A percentile compares a stretch with the other conserved stretches of the same genome.
These are phyloP conservation scores for Malassezia dermatis DNA, from an alignment of 1,284 basidiomycete species.

Conservation along the genomic window DNA sequence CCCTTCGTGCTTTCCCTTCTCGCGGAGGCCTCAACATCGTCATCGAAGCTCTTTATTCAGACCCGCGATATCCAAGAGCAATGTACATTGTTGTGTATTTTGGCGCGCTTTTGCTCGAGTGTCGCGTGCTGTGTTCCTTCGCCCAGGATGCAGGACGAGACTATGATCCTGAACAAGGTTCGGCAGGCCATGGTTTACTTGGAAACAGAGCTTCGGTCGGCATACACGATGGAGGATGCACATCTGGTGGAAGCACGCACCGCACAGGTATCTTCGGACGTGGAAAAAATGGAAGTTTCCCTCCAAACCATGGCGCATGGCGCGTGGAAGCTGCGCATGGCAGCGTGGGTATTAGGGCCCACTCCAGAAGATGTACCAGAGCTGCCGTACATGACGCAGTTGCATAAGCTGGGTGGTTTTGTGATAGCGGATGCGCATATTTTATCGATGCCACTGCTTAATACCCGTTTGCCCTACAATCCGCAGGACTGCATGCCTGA, in stretches of 20 bases:
- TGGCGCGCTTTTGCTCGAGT: conserved; percentile 4
- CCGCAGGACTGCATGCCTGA: conserved; percentile 3
- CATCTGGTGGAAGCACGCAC: neutral
- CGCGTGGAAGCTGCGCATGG: conserved; percentile 8
- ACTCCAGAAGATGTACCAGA: neutral
- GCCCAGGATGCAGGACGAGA: neutral
- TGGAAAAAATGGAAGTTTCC: neutral
- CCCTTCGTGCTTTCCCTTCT: conserved; percentile 6
- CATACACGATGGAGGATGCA: conserved; percentile 1
- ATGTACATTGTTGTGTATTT: conserved; percentile 1
- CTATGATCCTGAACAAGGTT: neutral
- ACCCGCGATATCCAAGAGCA: neutral
- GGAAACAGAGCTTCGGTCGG: conserved; percentile 9
- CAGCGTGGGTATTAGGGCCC: neutral
- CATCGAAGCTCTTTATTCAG: conserved; percentile 3
- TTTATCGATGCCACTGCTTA: neutral
- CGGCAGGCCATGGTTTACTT: neutral
- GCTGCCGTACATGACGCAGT: neutral
- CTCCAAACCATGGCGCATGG: neutral
- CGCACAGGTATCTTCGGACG: neutral
- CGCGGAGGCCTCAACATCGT: conserved; percentile 1
- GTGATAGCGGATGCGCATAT: conserved; percentile 7
- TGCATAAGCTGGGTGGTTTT: conserved; percentile 1
- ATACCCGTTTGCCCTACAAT: conserved; percentile 1
- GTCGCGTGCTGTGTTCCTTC: neutral